Evolutionary conservation across 192 early-diverging fungal species (phyloP).

Genomic region (Haplosporangium gracile): DNA sequence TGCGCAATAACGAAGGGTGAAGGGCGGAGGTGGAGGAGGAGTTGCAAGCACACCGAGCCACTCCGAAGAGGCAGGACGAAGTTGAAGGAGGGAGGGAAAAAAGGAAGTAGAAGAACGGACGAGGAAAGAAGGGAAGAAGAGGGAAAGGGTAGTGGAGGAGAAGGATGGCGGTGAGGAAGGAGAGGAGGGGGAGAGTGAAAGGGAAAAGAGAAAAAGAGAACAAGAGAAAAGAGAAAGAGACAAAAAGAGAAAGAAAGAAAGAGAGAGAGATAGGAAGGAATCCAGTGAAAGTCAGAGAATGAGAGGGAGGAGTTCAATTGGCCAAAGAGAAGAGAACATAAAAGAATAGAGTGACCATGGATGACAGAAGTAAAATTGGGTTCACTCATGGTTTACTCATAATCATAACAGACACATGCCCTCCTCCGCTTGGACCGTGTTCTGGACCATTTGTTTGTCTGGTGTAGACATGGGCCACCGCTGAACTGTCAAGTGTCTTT

Average conservation of each 20-base stretch:
- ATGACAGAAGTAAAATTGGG: neutral
- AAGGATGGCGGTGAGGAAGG: neutral
- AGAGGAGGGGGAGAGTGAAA: neutral
- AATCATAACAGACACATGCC: neutral
- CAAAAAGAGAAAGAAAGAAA: neutral
- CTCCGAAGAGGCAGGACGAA: neutral
- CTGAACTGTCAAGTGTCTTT: constrained; percentile 3
- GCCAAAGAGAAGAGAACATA: neutral
- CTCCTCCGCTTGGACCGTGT: constrained; percentile 3
- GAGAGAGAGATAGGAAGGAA: neutral
- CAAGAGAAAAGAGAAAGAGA: neutral
- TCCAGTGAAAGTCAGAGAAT: constrained; percentile 4
- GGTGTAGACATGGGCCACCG: too few relatives aligned
- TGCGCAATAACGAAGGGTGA: neutral
- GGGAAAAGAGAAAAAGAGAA: neutral
- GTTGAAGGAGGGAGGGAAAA: constrained; percentile 7
- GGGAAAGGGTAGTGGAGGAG: neutral
- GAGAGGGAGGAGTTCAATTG: neutral
- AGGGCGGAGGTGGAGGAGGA: neutral
- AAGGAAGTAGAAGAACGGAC: neutral
- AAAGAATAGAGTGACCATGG: neutral
- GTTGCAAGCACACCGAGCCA: neutral
- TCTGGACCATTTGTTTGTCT: neutral
- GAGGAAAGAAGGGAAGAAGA: neutral
- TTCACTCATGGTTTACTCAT: neutral